Base-by-base conservation (phyloP, 495 filamentous ascomycete genomes). In the Neurospora discreta region DNA sequence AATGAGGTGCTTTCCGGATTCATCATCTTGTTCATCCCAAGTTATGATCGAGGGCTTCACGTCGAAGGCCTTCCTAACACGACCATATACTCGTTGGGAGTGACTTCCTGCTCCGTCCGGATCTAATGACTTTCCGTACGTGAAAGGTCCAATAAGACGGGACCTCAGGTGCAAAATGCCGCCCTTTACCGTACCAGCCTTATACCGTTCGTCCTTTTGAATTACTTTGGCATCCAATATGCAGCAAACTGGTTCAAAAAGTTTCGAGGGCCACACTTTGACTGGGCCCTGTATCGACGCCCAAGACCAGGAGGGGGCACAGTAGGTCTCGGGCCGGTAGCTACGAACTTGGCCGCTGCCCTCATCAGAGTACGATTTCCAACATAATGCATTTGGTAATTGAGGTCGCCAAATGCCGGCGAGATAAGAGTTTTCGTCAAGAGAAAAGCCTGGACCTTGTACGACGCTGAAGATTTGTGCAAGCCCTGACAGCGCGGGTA, bases 41-140 rank as follows among this genome's bases (percentile, higher is more conserved):
- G 4, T 8, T 38, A 1, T 8, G 2, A 1, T 0, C 2, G 0
- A 23, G 3, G 5, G 20, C 44, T 0, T 0, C n/a, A 0, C n/a
- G 3, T 9, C 0, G 44, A 60, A 1, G 2, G 26, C 26, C 15
- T 18, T 6, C 26, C 13, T 18, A 1, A 36, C 5, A 10, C 52
- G 52, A 3, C 13, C 18, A 8, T 60, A 23, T 18, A 30, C 30
- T 4, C 4, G 30, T 33, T 33, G 5, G 13, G 11, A 16, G 1
- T 13, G 52, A 60, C 23, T 33, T 33, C 3, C 0, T 5, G 3
- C 23, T 3, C 23, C 5, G n/a, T 11, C 1, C n/a, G 18, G 0
- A 3, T 1, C 1, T 20, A 7, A 0, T 11, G 43, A 44, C 18
- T 0, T 0, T 11, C 11, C 1, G 20, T 52, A 13, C 9, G 10